These are phyloP conservation scores for Pythium volutum DNA, from an alignment of 352 stramenopile species.

Conservation along the genomic window DNA sequence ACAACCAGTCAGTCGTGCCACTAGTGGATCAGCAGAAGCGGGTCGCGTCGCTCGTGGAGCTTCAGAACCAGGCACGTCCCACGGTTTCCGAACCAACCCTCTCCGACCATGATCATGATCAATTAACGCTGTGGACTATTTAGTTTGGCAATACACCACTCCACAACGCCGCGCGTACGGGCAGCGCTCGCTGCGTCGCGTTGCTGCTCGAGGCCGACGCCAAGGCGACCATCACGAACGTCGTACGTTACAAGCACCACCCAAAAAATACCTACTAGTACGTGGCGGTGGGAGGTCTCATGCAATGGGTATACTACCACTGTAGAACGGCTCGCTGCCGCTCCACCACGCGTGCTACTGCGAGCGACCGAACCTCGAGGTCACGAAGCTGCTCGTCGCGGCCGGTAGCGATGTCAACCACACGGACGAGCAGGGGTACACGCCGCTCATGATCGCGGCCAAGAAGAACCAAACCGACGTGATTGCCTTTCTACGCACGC, in stretches of 20 bases:
- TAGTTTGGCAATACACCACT: constrained; percentile 81
- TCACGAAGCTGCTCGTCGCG: constrained; percentile 52
- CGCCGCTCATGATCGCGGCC: constrained; percentile 63
- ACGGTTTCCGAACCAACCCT: not conserved
- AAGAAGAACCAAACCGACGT: constrained; percentile 72
- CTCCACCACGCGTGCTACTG: constrained; percentile 82
- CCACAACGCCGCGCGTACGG: constrained; percentile 66
- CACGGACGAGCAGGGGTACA: constrained; percentile 55
- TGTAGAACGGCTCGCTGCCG: constrained; percentile 63
- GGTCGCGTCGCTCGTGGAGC: constrained; percentile 38
- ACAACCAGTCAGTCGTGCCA: constrained; percentile 28
- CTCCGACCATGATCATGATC: not conserved
- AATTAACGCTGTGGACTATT: not conserved
- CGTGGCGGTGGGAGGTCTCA: no score
- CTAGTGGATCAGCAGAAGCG: constrained; percentile 60
- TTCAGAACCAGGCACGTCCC: constrained; percentile 50
- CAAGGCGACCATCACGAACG: constrained; percentile 44
- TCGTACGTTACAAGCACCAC: constrained; percentile 29
- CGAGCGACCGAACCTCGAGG: constrained; percentile 45
- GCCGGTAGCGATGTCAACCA: constrained; percentile 64
- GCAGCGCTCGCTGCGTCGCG: constrained; percentile 41
- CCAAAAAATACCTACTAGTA: no score
- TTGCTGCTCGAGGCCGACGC: constrained; percentile 52
- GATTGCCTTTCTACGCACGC: constrained; percentile 47
- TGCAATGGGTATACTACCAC: no score